Evolutionary conservation across 208 protist genomes (phyloP), one percentile per base, ranked within the genome.

Genomic region (Leishmania tropica): DNA sequence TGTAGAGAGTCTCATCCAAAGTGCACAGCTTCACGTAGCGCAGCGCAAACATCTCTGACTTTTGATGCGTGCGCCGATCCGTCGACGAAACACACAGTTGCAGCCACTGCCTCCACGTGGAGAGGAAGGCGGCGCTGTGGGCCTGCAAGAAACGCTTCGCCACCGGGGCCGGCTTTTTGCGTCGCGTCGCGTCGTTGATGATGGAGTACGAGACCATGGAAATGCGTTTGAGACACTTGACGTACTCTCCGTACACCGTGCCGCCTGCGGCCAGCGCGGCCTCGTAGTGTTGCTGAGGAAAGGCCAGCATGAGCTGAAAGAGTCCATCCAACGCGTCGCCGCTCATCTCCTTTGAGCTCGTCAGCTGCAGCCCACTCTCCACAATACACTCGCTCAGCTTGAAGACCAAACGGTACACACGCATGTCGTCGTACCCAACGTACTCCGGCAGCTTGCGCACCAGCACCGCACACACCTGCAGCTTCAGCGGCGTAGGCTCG

Each of bases 321-420:
- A 94, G 95, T 5, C 56, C 73, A 75, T 98, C 93, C 47, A 96
- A 81, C 0, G 89, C 85, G 45, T 81, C 72, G 45, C 72, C 75
- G 53, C 84, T 85, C 68, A 95, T 86, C 7, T 88, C 85, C 19
- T 92, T 86, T 13, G 76, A 60, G 24, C 71, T 83, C 4, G 71
- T 89, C 53, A 86, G 78, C 82, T 96, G 88, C 80, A 96, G 83
- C 11, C 85, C 84, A 31, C 84, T 93, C 83, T 93, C 89, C 48
- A 91, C 87, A 19, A 96, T 85, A 68, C 95, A 96, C 79, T 98
- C 91, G 80, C 93, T 91, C 45, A 92, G 72, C 73, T 98, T 98
- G 47, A 98, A 89, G 7, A 90, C 82, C n/a, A 93, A 73, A 48
- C 92, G 93, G 31, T 87, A 89, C 13, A 98, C 86, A 1, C 87